Conservation (phyloP, 495 filamentous ascomycete species). For the Penicillium egyptiacum region DNA sequence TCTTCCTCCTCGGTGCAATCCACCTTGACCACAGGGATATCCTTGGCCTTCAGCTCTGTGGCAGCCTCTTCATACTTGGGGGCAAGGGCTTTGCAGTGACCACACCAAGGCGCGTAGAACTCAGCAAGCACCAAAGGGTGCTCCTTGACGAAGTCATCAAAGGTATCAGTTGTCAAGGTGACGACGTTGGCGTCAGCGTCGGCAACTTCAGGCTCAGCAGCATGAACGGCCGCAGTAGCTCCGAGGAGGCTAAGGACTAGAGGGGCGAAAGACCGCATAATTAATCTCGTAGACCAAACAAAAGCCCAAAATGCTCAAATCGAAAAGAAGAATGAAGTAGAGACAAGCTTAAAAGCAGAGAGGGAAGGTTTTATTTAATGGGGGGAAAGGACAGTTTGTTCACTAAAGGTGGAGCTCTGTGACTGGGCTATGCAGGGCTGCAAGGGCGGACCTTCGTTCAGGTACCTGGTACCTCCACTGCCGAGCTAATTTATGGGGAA, state of each 20-base stretch:
- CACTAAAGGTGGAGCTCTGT: slow-evolving; percentile 38
- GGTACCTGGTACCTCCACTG: slow-evolving; percentile 7
- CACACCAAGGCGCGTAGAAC: slow-evolving; percentile 99
- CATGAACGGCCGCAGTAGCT: slow-evolving; percentile 61
- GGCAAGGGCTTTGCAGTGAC: slow-evolving; percentile 95
- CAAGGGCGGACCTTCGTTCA: slow-evolving; percentile 3
- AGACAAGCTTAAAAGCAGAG: slow-evolving; percentile 7
- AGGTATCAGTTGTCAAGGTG: slow-evolving; percentile 80
- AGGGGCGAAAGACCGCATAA: slow-evolving; percentile 58
- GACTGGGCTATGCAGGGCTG: slow-evolving; percentile 29
- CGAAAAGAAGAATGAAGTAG: not conserved
- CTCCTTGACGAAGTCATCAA: slow-evolving; percentile 78
- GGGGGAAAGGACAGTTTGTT: slow-evolving; percentile 52
- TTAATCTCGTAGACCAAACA: slow-evolving; percentile 6
- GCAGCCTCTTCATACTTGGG: slow-evolving; percentile 93
- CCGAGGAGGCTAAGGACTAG: slow-evolving; percentile 60
- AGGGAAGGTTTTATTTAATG: slow-evolving; percentile 23
- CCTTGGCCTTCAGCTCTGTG: slow-evolving; percentile 90
- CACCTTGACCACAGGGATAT: slow-evolving; percentile 88
- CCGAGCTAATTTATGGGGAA: not conserved
- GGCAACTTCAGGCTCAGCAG: slow-evolving; percentile 47
- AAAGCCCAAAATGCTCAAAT: slow-evolving; percentile 13
- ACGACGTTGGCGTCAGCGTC: slow-evolving; percentile 65
- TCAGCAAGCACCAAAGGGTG: slow-evolving; percentile 91
- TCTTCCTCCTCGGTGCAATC: slow-evolving; percentile 95